Evolutionary conservation across 345 rosid species (phyloP).

Genomic region (Pugionium cornutum): DNA sequence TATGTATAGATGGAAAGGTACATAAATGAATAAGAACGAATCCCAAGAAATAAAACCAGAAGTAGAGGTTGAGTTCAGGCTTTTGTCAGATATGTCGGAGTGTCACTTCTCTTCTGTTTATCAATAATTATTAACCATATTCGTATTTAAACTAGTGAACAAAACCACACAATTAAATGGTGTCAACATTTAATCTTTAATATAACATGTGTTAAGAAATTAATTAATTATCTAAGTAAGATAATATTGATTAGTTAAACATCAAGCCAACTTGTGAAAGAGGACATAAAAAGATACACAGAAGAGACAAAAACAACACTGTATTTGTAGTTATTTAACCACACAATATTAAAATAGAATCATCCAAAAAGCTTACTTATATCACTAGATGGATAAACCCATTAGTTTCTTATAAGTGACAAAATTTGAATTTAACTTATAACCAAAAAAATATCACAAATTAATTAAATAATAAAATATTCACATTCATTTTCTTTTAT

Average conservation of each 20-base stretch:
- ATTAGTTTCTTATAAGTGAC: constrained; percentile 33
- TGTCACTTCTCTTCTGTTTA: constrained; percentile 36
- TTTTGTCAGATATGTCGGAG: constrained; percentile 64
- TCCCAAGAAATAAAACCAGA: constrained; percentile 52
- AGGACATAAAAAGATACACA: constrained; percentile 14
- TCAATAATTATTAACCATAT: constrained; percentile 18
- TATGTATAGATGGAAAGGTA: constrained; percentile 13
- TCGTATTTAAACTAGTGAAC: too few species aligned
- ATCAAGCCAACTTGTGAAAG: constrained; percentile 29
- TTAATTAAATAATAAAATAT: background rate
- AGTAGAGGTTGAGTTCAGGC: constrained; percentile 66
- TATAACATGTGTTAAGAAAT: too few species aligned
- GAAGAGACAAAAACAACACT: constrained; percentile 29
- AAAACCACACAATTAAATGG: too few species aligned
- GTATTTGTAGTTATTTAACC: constrained; percentile 37
- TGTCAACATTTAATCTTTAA: too few species aligned
- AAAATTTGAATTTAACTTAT: constrained; percentile 36
- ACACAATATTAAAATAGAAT: constrained; percentile 30
- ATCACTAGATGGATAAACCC: constrained; percentile 31
- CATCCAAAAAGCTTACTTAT: constrained; percentile 27
- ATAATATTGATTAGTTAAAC: constrained; percentile 25
- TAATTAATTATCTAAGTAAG: constrained; percentile 7
- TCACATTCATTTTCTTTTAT: background rate
- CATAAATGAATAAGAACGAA: constrained; percentile 31
- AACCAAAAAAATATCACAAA: constrained; percentile 21